Evolutionary conservation across 768 basidiomycete species (phyloP), one percentile per base, ranked within the genome.

Genomic region (Strobilomyces echinocephalus): DNA sequence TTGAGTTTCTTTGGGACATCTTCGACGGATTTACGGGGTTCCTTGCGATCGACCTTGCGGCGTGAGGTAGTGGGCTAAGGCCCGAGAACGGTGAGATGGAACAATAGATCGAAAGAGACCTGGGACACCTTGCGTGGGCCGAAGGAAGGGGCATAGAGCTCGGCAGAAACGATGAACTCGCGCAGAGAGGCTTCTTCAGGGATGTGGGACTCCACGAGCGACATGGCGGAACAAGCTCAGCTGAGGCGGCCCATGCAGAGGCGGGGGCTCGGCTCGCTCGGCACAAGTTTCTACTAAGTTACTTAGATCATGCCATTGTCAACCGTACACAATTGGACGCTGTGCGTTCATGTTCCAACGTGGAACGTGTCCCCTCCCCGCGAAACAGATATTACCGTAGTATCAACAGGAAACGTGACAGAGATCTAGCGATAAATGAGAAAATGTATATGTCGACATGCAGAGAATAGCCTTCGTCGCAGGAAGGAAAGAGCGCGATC

Each of bases 101-200:
- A 46, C 26, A 9, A 44, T 46, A 44, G 20, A 41, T 10, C n/a
- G 45, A 51, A 35, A n/a, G 43, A n/a, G 5, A 20, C 11, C 16
- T 33, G 51, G 50, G 69, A 44, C 52, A 84, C 87, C 78, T 84
- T 88, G 52, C 81, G 80, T 39, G 83, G 65, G 24, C 75, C 72
- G 34, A 74, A 65, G 33, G 75, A 73, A 14, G 83, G 81, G 18
- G 88, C 71, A 58, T 82, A 85, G 24, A 89, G 70, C 60, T 88
- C 82, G 9, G 77, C 80, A 46, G 79, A 77, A 50, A 83, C 77
- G 53, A 82, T 75, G 62, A 82, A 85, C 65, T 88, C 86, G 55
- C 63, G 70, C 41, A 60, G 62, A 33, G 50, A 8, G 12, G 40
- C 41, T 43, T 57, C 53, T 30, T 53, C 54, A 15, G 43, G 26